Percentiles rank a stretch among this genome's conserved stretches.
Conservation (phyloP, 2,329 filamentous ascomycete genomes). For the Simplicillium sp. region DNA sequence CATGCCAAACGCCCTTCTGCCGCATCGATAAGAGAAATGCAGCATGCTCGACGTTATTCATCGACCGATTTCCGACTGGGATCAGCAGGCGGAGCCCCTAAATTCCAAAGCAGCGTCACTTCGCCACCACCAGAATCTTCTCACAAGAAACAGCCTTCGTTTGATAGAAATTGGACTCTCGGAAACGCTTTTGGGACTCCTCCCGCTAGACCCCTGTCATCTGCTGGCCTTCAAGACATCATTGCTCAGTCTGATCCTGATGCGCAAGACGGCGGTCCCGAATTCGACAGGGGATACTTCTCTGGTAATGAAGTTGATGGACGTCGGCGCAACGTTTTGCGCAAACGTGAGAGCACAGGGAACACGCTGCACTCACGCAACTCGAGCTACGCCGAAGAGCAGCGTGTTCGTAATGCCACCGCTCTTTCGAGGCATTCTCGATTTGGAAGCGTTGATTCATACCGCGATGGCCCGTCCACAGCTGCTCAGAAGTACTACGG, state of each 20-base stretch:
- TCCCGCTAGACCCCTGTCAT: conserved; percentile 39
- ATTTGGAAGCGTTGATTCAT: conserved; percentile 70
- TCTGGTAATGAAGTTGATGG: conserved; percentile 79
- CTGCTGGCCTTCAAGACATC: conserved; percentile 38
- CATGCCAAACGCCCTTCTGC: conserved; percentile 62
- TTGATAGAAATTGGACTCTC: conserved; percentile 62
- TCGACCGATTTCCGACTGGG: conserved; percentile 63
- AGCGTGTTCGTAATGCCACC: conserved; percentile 55
- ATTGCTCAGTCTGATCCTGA: conserved; percentile 25
- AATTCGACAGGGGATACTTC: conserved; percentile 85
- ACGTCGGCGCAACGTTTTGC: conserved; percentile 67
- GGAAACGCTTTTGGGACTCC: conserved; percentile 36
- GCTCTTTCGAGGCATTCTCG: conserved; percentile 65
- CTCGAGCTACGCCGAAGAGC: conserved; percentile 69
- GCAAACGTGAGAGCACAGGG: conserved; percentile 57
- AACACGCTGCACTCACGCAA: conserved; percentile 50
- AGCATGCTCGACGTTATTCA: conserved; percentile 80
- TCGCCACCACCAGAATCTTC: conserved; percentile 27
- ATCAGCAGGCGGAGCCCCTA: conserved; percentile 8
- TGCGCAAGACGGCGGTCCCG: conserved; percentile 39
- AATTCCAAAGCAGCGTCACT: conserved; percentile 32
- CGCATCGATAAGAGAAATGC: conserved; percentile 70
- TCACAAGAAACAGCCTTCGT: conserved; percentile 60
- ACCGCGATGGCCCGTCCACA: conserved; percentile 54
- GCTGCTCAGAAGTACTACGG: conserved; percentile 65